phyloP scores from a whole-genome alignment of 1,284 basidiomycete genomes.

The Chiua sp. region DNA sequence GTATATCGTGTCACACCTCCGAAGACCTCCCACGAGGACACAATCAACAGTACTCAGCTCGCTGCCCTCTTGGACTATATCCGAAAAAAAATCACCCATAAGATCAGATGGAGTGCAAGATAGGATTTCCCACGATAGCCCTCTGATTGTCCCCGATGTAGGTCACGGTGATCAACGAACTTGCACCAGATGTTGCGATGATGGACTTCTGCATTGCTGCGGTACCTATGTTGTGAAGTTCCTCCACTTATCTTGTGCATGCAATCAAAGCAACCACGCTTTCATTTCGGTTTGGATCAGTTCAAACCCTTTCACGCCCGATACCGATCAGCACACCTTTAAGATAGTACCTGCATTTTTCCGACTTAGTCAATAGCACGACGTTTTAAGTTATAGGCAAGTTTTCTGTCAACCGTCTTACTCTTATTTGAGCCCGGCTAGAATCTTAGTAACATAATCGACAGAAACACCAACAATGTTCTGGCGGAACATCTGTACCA shows the following conservation, averaged over 20 bases:
- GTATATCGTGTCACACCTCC: not conserved
- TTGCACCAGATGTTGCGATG: not conserved
- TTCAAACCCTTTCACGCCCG: too few relatives aligned
- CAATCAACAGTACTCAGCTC: constrained; percentile 52
- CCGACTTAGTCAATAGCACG: constrained; percentile 66
- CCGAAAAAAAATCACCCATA: not conserved
- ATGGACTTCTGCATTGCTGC: not conserved
- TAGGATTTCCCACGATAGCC: constrained; percentile 21
- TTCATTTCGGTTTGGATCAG: not conserved
- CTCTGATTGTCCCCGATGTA: not conserved
- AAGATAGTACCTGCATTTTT: constrained; percentile 83
- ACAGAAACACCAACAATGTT: constrained; percentile 49
- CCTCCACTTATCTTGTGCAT: not conserved
- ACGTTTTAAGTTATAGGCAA: constrained; percentile 51
- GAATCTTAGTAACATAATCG: constrained; percentile 60
- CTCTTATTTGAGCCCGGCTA: constrained; percentile 49
- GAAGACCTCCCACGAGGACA: constrained; percentile 34
- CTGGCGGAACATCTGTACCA: constrained; percentile 53
- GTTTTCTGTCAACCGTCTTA: constrained; percentile 5
- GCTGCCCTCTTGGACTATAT: constrained; percentile 42
- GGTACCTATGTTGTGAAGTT: not conserved
- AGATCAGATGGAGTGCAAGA: constrained; percentile 15
- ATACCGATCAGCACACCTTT: constrained; percentile 25
- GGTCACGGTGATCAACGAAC: not conserved
- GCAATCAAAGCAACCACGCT: not conserved